Percentiles rank a stretch among this genome's conserved stretches.
Evolutionary conservation across 768 basidiomycete genomes (phyloP).

Genomic region (Rhodotorula sphaerocarpa): DNA sequence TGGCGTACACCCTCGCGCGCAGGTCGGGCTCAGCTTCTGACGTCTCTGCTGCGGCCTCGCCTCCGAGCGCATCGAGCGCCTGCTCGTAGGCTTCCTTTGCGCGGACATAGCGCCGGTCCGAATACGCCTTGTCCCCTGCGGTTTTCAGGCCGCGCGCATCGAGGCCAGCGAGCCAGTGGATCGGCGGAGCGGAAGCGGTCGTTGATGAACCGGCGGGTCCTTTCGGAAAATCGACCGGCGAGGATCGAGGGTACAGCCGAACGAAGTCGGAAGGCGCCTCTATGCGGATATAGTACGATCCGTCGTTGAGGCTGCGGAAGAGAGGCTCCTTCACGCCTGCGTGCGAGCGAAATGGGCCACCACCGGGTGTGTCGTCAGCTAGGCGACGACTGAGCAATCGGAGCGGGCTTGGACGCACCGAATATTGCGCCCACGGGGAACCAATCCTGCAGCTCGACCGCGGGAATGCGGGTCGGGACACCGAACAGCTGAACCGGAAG

Average conservation of each 20-base stretch:
- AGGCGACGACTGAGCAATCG: not conserved
- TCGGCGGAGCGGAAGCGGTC: not conserved
- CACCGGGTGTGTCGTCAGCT: not conserved
- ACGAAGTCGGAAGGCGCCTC: constrained; percentile 17
- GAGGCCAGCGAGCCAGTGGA: not conserved
- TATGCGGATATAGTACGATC: constrained; percentile 18
- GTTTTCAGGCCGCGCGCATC: not conserved
- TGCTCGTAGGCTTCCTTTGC: constrained; percentile 21
- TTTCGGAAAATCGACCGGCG: not conserved
- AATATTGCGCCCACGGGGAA: constrained; percentile 12
- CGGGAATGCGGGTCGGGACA: not conserved
- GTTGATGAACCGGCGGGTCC: no score
- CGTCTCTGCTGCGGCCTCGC: not conserved
- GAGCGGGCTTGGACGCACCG: constrained; percentile 2
- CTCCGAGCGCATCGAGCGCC: not conserved
- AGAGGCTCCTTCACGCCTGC: constrained; percentile 24
- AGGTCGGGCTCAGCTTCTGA: not conserved
- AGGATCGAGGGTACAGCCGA: constrained; percentile 14
- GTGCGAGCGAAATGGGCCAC: not conserved
- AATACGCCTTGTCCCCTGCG: constrained; percentile 7
- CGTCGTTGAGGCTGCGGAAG: constrained; percentile 2
- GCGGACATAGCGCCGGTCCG: not conserved
- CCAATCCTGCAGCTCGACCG: not conserved
- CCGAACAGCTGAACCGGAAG: constrained; percentile 8
- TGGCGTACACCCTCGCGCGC: constrained; percentile 5